Percentiles rank a stretch among this genome's conserved stretches.
Evolutionary conservation across 129 eudicot species (phyloP).

Genomic region (Gnaphalium uliginosum): DNA sequence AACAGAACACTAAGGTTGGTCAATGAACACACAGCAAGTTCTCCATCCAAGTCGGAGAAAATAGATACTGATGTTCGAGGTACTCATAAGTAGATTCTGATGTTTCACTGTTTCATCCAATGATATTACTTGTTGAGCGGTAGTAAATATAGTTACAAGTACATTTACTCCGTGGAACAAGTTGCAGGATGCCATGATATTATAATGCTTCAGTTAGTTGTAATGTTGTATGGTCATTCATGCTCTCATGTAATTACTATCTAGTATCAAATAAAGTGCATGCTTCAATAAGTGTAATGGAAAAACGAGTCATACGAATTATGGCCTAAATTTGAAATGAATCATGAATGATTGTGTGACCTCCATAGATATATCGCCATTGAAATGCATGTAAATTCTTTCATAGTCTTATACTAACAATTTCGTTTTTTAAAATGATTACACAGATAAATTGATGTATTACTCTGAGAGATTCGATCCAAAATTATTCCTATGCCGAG

Average conservation of each 20-base stretch:
- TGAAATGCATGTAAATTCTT: slow-evolving; percentile 12
- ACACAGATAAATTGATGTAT: slow-evolving; percentile 83
- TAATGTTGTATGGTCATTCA: background rate
- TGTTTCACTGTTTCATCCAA: slow-evolving; percentile 3
- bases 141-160: slow-evolving; percentile 14
- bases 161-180: slow-evolving; percentile 11
- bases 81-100: slow-evolving; percentile 33
- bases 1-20: slow-evolving; percentile 76
- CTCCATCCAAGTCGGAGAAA: slow-evolving; percentile 72
- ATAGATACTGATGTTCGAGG: slow-evolving; percentile 79
- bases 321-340: background rate
- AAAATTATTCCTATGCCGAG: slow-evolving; percentile 78
- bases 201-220: slow-evolving; percentile 13
- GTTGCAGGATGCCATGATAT: background rate
- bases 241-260: slow-evolving; percentile 13
- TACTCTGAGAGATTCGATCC: slow-evolving; percentile 92
- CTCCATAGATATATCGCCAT: background rate
- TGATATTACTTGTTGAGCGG: background rate
- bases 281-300: background rate
- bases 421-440: slow-evolving; percentile 27
- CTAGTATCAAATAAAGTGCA: slow-evolving; percentile 12
- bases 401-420: slow-evolving; percentile 25
- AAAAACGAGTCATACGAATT: slow-evolving; percentile 13
- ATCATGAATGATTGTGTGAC: slow-evolving; percentile 11
- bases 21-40: slow-evolving; percentile 61